Base-by-base conservation (phyloP, 768 basidiomycete genomes). In the Lactarius deliciosus region DNA sequence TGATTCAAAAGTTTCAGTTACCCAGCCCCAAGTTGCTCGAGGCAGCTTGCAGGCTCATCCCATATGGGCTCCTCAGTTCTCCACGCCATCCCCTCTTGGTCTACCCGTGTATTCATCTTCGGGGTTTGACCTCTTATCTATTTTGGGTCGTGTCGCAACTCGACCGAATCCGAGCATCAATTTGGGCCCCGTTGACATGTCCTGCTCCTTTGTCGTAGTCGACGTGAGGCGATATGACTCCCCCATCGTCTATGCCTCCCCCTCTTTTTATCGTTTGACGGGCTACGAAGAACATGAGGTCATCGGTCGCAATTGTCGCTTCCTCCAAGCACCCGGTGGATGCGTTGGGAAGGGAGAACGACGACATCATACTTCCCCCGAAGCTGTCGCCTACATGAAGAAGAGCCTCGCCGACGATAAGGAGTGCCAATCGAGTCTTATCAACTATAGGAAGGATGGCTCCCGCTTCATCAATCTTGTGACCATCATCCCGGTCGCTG, bases 201-300 rank as follows among this genome's bases (percentile, higher is more conserved):
- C 90, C 7, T 96, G 93, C 74, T 86, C 89, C n/a, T 99, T 98
- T 76, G 83, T 92, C 72, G 91, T 99, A 47, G 89, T 88, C 54
- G 97, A 99, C 74, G 84, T 88, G 28, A 84, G 90, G 6, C 80
- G 90, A 63, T 84, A 85, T 69, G 97, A 99, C 75, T 79, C 80
- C 38, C 94, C 96, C 16, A 90, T 98, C 74, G 87, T 98, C 5
- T 98, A 97, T 72, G 94, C 92, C 64, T 92, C 89, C 3, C 92
- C 92, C 18, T 84, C 85, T 1, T 99, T 99, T 75, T 87, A 82
- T 74, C 77, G 80, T 16, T 81, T 94, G 54, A 94, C 91, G 0
- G 91, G 90, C 3, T 94, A 94, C 73, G 63, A 73, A 0, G 88
- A 90, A 66, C 74, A 79, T 54, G 94, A 97, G 74, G 85, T 97